phyloP scores from a whole-genome alignment of 2,329 filamentous ascomycete genomes.

The Aureobasidium sp. region DNA sequence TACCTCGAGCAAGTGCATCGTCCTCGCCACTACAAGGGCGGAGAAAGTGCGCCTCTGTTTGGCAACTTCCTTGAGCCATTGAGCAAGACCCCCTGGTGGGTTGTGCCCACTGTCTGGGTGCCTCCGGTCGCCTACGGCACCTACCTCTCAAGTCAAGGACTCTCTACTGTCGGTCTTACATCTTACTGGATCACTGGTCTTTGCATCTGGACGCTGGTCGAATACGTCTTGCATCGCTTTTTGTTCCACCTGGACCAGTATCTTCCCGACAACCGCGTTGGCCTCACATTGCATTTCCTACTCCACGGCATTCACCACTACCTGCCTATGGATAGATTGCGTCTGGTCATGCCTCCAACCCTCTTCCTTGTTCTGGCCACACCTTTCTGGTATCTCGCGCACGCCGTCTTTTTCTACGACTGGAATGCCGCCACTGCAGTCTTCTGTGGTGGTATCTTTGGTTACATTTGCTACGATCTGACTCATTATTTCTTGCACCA shows the following conservation, averaged over 20 bases:
- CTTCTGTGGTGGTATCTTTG: slow-evolving; percentile 86
- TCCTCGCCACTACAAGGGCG: slow-evolving; percentile 90
- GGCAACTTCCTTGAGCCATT: slow-evolving; percentile 99
- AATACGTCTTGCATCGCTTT: slow-evolving; percentile 83
- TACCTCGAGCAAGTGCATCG: slow-evolving; percentile 95
- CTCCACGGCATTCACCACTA: slow-evolving; percentile 98
- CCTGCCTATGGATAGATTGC: slow-evolving; percentile 96
- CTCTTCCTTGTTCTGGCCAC: slow-evolving; percentile 76
- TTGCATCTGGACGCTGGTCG: slow-evolving; percentile 78
- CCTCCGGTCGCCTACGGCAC: slow-evolving; percentile 72
- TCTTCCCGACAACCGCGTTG: slow-evolving; percentile 86
- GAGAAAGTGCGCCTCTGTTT: slow-evolving; percentile 85
- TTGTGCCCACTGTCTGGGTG: slow-evolving; percentile 77
- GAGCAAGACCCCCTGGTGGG: slow-evolving; percentile 89
- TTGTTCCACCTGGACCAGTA: slow-evolving; percentile 92
- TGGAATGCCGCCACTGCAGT: slow-evolving; percentile 75
- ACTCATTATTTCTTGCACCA: slow-evolving; percentile 99
- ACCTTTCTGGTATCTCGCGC: slow-evolving; percentile 90
- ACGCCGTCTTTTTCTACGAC: slow-evolving; percentile 71
- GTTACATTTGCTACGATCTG: slow-evolving; percentile 92
- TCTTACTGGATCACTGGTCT: slow-evolving; percentile 66
- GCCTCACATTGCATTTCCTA: slow-evolving; percentile 80
- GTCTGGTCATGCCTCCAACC: slow-evolving; percentile 92
- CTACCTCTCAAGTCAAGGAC: slow-evolving; percentile 55
- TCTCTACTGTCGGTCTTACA: slow-evolving; percentile 41